Percentiles rank a stretch among this genome's conserved stretches.
phyloP scores from a whole-genome alignment of 306 rosid species.

The Prunus davidiana region DNA sequence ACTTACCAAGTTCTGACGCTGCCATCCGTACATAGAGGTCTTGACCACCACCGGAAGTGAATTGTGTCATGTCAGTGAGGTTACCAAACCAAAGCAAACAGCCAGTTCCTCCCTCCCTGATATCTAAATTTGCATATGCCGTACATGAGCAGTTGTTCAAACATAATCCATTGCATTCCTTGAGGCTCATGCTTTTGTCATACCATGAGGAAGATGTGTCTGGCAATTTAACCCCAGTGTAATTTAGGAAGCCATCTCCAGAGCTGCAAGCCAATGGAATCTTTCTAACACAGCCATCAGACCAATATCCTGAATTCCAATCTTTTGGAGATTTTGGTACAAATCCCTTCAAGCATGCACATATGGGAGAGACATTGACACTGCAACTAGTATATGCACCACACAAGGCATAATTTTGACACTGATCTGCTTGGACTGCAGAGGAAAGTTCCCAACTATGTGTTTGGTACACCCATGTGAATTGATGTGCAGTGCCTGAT shows the following conservation, averaged over 20 bases:
- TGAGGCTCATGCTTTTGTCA: slow-evolving; percentile 14
- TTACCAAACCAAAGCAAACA: slow-evolving; percentile 39
- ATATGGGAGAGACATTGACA: slow-evolving; percentile 13
- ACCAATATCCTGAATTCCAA: slow-evolving; percentile 29
- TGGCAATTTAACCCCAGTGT: too few species aligned
- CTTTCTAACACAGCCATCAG: slow-evolving; percentile 38
- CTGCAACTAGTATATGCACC: slow-evolving; percentile 44
- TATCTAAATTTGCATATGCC: too few species aligned
- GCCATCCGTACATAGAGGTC: slow-evolving; percentile 12
- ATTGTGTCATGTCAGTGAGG: slow-evolving; percentile 29
- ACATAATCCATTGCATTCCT: slow-evolving; percentile 30
- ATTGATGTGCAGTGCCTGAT: slow-evolving; percentile 1
- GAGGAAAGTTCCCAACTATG: background rate
- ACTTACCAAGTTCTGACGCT: background rate
- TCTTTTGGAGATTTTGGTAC: slow-evolving; percentile 23
- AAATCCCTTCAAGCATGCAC: slow-evolving; percentile 52
- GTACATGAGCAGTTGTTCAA: slow-evolving; percentile 24
- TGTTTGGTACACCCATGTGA: slow-evolving; percentile 2
- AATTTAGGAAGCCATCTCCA: too few species aligned
- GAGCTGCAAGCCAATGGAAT: background rate
- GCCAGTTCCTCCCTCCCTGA: slow-evolving; percentile 15
- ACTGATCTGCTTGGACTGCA: background rate
- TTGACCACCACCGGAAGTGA: background rate
- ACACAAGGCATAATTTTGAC: slow-evolving; percentile 44
- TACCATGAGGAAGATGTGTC: too few species aligned